Evolutionary conservation across 164 flowering plant genomes (phyloP), one percentile per base, ranked within the genome.

Genomic region (Macadamia tetraphylla): DNA sequence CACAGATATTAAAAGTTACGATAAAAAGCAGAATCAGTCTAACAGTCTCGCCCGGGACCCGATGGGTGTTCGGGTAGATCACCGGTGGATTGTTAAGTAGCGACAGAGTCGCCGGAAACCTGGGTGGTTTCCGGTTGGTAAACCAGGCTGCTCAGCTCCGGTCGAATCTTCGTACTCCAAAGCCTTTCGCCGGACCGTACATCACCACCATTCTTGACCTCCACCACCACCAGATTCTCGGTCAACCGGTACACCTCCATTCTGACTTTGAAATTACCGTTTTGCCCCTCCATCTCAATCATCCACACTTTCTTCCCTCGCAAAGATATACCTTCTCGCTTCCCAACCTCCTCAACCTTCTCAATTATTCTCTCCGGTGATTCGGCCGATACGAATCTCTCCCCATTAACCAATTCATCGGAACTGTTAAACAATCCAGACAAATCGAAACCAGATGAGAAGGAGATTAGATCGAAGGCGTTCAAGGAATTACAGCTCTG

Each of bases 401-500:
- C 81, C 3, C 75, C 73, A 9, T 75, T 75, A 6, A 42, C 62
- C 4, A 70, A 42, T 52, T 70, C 66, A 18, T 18, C 15, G 9
- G 79, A 55, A 6, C 69, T 76, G 6, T 74, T 72, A 68, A 88
- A 85, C 66, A 88, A 48, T 0, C 87, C 84, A 2, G 87, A 83
- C 12, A 88, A 51, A 63, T 87, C 76, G 69, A 86, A 73, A 0
- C 89, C 87, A 1, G 86, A 59, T 0, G 88, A 87, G 77, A 84
- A 84, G 0, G 90, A 84, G 1, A 88, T 86, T 9, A 89, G 32
- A 67, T 87, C 92, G 40, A 89, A 89, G 7, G 91, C 94, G 42
- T 86, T 89, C 75, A 87, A 9, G 18, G 59, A 46, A 35, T 62
- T 32, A 15, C 6, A n/a, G 29, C 61, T 43, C 12, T 30, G 0